Base-by-base conservation (phyloP, 2,329 filamentous ascomycete species). In the Fusarium stilboides region DNA sequence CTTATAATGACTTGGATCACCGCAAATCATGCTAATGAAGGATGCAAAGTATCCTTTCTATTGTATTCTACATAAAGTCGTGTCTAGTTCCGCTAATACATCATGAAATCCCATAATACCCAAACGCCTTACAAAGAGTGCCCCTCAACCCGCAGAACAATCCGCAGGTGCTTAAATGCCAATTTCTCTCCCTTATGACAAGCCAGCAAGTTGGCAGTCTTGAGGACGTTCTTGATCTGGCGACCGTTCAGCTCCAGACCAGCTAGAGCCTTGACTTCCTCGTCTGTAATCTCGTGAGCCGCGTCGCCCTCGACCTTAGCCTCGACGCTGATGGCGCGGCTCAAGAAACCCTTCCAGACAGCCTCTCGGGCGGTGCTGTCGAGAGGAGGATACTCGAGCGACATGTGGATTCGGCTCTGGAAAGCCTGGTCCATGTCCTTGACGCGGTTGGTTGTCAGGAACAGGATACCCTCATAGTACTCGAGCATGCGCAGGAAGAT, bases 181-280 rank as follows among this genome's bases (percentile, higher is more conserved):
- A 80, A 51, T 54, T 67, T 74, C 73, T 79, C 70, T 4, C 57
- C 69, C 62, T 75, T 73, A 44, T 79, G 77, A 13, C 68, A 77
- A 13, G 78, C 77, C 56, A 80, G 56, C 43, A 79, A 44, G 39
- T 75, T 76, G 14, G 75, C 75, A 14, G 72, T 76, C 74, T 83
- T 83, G 70, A 83, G 73, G n/a, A 81, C 66, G 47, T 85, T 86
- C 77, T 86, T 85, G 61, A 86, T 86, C 77, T 86, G 82, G 22
- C 84, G 76, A 6, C 85, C 84, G 49, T 86, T 86, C 43, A 86
- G 76, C 6, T 81, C 74, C 51, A 84, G 74, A 22, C 71, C 60
- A 1, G 81, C 76, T 36, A 86, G 75, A 51, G 78, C 71, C n/a
- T 76, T 75, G 3, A 82, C 52, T 15, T 78, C 74, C 0, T 71